Base-by-base conservation (phyloP, 441 rosid genomes). In the Geranium incanum region DNA sequence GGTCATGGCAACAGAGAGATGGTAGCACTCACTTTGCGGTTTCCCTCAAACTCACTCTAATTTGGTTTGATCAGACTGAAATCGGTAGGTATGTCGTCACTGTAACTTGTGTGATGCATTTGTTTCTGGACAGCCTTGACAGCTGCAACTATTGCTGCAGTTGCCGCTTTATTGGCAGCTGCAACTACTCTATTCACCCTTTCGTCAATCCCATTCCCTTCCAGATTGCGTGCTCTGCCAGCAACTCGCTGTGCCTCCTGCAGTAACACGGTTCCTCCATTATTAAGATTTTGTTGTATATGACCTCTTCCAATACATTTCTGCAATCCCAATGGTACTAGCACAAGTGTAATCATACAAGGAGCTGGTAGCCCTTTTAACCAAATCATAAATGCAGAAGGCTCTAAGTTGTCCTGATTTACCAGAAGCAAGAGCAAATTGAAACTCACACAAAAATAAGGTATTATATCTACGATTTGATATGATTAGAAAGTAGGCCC, bases 101-200 rank as follows among this genome's bases (percentile, higher is more conserved):
- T 15, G n/a, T 67, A 21, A 13, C 71, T 73, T 57, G 73, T 69
- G 28, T 70, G 80, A 75, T 74, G 80, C 79, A 80, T 84, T 73
- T 69, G 81, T 19, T 80, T 83, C 72, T 89, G 97, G 62, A 86
- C 89, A 48, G 90, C 91, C 72, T 86, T 88, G 6, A 88, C 82
- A 7, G 97, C 86, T 6, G 91, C 93, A 50, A 89, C 93, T 81
- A 95, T 82, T 3, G 97, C 93, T 13, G 93, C 91, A 75, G 82
- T 85, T 5, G 95, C 95, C 13, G 97, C 87, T 78, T 81, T 86
- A 55, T 88, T 91, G 19, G 96, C 91, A 18, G 84, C 86, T 60
- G 81, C 79, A 45, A 87, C 76, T n/a, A 80, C 85, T 80, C 74
- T 87, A 64, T 82, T 86, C 68, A 88, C 84, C 71, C 89, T 84